These are phyloP conservation scores for Teunomyces funiuensis DNA, from an alignment of 805 yeast species.

Conservation along the genomic window DNA sequence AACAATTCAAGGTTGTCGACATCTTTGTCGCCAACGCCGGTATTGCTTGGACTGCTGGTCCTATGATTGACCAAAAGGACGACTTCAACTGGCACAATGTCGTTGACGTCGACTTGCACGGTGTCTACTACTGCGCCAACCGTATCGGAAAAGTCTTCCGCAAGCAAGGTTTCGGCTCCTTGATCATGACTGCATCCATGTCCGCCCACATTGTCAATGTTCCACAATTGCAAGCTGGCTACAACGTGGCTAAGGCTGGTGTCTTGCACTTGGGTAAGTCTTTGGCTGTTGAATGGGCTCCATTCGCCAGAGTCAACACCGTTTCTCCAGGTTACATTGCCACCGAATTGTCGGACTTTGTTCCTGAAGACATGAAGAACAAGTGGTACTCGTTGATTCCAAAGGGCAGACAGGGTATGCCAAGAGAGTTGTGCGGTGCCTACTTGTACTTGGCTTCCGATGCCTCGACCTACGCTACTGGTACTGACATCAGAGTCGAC, in stretches of 20 bases:
- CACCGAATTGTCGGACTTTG: conserved; percentile 57
- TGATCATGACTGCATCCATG: conserved; percentile 86
- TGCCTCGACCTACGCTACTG: conserved; percentile 79
- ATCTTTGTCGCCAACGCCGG: conserved; percentile 50
- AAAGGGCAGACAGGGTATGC: conserved; percentile 71
- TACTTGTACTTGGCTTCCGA: conserved; percentile 77
- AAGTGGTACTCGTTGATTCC: conserved; percentile 53
- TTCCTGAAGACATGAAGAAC: conserved; percentile 31
- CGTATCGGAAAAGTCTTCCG: conserved; percentile 70
- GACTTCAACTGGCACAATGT: conserved; percentile 71
- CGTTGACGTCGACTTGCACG: conserved; percentile 73
- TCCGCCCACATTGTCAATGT: conserved; percentile 84
- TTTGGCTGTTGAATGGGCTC: conserved; percentile 84
- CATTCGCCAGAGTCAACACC: conserved; percentile 78
- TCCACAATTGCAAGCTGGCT: conserved; percentile 84
- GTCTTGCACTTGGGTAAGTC: conserved; percentile 74
- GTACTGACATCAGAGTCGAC: conserved; percentile 73
- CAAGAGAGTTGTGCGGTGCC: conserved; percentile 77
- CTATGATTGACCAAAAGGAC: conserved; percentile 39
- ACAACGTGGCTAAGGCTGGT: conserved; percentile 86
- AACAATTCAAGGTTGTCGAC: conserved; percentile 37
- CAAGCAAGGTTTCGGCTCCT: conserved; percentile 71
- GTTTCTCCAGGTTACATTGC: conserved; percentile 85
- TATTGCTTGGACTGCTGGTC: conserved; percentile 48
- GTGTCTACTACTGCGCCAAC: conserved; percentile 79